A percentile compares a stretch with the other conserved stretches of the same genome.
phyloP scores from a whole-genome alignment of 208 protist species.

The Wallacemonas rigidus region DNA sequence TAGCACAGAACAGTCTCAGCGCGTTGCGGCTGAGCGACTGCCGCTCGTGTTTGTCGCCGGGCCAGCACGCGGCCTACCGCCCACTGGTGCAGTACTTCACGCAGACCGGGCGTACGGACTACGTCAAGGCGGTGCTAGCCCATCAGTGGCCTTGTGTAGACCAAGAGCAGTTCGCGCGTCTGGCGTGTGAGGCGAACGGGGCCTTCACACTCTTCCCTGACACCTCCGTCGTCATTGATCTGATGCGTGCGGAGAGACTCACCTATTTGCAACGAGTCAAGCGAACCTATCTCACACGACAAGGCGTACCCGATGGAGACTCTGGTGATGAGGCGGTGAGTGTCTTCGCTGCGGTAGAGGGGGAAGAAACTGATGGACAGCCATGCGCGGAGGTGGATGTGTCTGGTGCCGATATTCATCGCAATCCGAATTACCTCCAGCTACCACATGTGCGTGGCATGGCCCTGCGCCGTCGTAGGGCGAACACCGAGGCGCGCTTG shows the following conservation, averaged over 20 bases:
- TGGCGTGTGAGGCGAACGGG: slow-evolving; percentile 3
- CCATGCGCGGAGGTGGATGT: no score
- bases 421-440: slow-evolving; percentile 43
- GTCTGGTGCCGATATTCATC: slow-evolving; percentile 4
- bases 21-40: slow-evolving; percentile 28
- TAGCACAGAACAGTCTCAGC: slow-evolving; percentile 19
- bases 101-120: slow-evolving; percentile 7
- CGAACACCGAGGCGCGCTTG: slow-evolving; percentile 26
- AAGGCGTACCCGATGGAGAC: background rate
- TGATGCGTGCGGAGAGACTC: slow-evolving; percentile 32
- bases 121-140: slow-evolving; percentile 12
- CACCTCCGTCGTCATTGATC: slow-evolving; percentile 28
- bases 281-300: background rate
- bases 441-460: slow-evolving; percentile 26
- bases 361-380: no score
- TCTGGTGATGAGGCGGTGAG: background rate
- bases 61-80: slow-evolving; percentile 67
- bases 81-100: slow-evolving; percentile 39
- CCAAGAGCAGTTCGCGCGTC: background rate
- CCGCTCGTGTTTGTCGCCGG: slow-evolving; percentile 61
- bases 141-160: slow-evolving; percentile 6
- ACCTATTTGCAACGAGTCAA: slow-evolving; percentile 25
- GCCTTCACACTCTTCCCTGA: slow-evolving; percentile 31
- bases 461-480: slow-evolving; percentile 39
- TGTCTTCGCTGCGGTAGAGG: background rate